A percentile compares a stretch with the other conserved stretches of the same genome.
These are phyloP conservation scores for Starmerella gropengiesseri DNA, from an alignment of 805 yeast species.

Conservation along the genomic window DNA sequence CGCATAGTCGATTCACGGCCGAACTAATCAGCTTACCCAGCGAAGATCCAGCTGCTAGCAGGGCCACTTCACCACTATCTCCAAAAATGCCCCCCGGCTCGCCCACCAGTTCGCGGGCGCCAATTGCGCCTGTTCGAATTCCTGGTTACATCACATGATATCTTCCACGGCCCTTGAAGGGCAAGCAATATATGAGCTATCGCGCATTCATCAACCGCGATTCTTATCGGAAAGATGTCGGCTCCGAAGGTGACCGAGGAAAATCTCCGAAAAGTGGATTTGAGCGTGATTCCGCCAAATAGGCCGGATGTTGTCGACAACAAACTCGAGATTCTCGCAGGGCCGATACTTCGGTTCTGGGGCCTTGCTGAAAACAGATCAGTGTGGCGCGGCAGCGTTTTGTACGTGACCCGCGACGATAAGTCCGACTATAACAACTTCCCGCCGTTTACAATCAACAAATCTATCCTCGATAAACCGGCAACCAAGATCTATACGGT, in stretches of 20 bases:
- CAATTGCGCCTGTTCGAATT: no score
- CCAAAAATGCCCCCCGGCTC: no score
- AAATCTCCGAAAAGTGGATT: constrained; percentile 9
- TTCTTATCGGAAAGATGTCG: neutral
- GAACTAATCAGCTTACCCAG: no score
- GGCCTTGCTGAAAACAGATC: constrained; percentile 44
- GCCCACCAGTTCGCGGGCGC: no score
- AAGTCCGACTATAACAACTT: constrained; percentile 22
- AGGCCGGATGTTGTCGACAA: constrained; percentile 10
- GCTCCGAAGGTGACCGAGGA: constrained; percentile 11
- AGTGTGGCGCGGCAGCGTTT: constrained; percentile 55
- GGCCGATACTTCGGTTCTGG: constrained; percentile 64
- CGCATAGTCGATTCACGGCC: no score
- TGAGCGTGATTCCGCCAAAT: constrained; percentile 11
- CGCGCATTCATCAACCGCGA: neutral
- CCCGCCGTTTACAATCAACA: constrained; percentile 30
- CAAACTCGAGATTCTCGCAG: constrained; percentile 32
- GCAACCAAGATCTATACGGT: constrained; percentile 38
- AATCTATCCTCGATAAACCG: constrained; percentile 30
- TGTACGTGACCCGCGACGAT: constrained; percentile 48
- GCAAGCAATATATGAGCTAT: neutral
- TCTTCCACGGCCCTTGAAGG: neutral
- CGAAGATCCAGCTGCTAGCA: no score
- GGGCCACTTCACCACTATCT: no score
- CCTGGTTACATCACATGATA: neutral